A percentile compares a stretch with the other conserved stretches of the same genome.
Evolutionary conservation across 345 rosid species (phyloP).

Genomic region (Gynandropsis gynandra): DNA sequence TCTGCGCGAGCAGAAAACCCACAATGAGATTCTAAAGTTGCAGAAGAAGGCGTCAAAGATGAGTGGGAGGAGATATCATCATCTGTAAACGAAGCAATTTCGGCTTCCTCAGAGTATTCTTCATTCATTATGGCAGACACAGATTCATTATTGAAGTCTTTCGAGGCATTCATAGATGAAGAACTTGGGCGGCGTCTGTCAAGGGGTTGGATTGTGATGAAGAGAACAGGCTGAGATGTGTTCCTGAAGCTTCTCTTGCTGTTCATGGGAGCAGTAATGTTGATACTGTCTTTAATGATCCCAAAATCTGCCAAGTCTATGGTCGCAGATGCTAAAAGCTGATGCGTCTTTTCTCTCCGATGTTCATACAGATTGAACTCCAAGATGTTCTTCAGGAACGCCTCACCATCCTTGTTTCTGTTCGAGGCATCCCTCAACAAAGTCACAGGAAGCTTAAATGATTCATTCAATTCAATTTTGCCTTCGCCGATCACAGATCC

Average conservation of each 20-base stretch:
- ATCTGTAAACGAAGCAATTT: slow-evolving; percentile 54
- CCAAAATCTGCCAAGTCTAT: slow-evolving; percentile 77
- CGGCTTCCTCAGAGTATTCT: slow-evolving; percentile 81
- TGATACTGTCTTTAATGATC: slow-evolving; percentile 41
- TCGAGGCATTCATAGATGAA: slow-evolving; percentile 35
- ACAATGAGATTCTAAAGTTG: slow-evolving; percentile 38
- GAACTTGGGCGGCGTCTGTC: slow-evolving; percentile 35
- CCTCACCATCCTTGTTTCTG: slow-evolving; percentile 45
- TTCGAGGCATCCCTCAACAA: slow-evolving; percentile 48
- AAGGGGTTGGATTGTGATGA: slow-evolving; percentile 49
- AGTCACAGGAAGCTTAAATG: slow-evolving; percentile 65
- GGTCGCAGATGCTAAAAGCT: slow-evolving; percentile 65
- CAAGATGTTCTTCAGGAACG: slow-evolving; percentile 54
- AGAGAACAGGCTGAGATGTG: slow-evolving; percentile 62
- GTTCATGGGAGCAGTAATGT: slow-evolving; percentile 54
- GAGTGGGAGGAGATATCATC: slow-evolving; percentile 81
- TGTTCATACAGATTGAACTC: slow-evolving; percentile 82
- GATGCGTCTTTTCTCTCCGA: slow-evolving; percentile 71
- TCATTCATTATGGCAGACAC: slow-evolving; percentile 69
- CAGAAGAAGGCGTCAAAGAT: slow-evolving; percentile 48
- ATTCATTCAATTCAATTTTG: slow-evolving; percentile 73
- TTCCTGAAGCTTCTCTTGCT: slow-evolving; percentile 68
- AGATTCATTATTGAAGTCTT: slow-evolving; percentile 49
- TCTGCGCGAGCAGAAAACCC: slow-evolving; percentile 39
- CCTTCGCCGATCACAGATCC: slow-evolving; percentile 77